Conservation (phyloP, 179 eudicot genomes). For the Pouteria campechiana region DNA sequence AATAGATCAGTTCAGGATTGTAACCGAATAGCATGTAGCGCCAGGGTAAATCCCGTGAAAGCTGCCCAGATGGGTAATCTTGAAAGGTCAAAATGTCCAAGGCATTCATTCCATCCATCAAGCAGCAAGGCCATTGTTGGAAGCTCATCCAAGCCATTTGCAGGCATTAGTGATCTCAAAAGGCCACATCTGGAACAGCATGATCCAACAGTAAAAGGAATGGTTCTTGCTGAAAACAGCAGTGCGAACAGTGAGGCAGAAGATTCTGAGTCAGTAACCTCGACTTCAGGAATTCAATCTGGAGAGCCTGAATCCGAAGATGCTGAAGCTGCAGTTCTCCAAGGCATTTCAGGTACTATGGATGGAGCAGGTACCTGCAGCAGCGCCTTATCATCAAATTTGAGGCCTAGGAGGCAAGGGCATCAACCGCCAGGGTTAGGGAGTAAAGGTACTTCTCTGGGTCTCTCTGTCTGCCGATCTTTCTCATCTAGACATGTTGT, state of each 20-base stretch:
- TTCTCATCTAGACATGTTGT: conserved; percentile 12
- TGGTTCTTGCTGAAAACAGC: conserved; percentile 26
- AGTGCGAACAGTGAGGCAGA: conserved; percentile 29
- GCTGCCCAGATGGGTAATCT: conserved; percentile 26
- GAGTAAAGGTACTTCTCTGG: conserved; percentile 22
- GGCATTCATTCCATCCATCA: conserved; percentile 28
- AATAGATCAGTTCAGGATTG: conserved; percentile 50
- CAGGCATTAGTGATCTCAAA: conserved; percentile 11
- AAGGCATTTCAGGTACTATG: conserved; percentile 10
- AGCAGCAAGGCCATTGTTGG: conserved; percentile 42
- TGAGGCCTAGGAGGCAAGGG: conserved; percentile 21
- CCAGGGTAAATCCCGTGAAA: conserved; percentile 37
- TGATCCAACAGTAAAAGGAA: conserved; percentile 20
- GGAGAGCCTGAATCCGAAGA: conserved; percentile 13
- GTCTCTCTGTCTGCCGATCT: conserved; percentile 29
- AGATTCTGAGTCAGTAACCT: conserved; percentile 11
- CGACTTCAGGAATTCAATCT: conserved; percentile 13
- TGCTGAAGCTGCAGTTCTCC: conserved; percentile 6
- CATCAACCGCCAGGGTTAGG: conserved; percentile 24
- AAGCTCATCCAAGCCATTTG: conserved; percentile 28
- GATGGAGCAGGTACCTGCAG: conserved; percentile 38
- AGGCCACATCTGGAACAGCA: conserved; percentile 17
- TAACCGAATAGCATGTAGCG: conserved; percentile 73
- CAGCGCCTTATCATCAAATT: conserved; percentile 24
- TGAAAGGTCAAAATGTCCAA: conserved; percentile 32